Base-by-base conservation (phyloP, 2,329 filamentous ascomycete species). In the Microsporum ferrugineum region DNA sequence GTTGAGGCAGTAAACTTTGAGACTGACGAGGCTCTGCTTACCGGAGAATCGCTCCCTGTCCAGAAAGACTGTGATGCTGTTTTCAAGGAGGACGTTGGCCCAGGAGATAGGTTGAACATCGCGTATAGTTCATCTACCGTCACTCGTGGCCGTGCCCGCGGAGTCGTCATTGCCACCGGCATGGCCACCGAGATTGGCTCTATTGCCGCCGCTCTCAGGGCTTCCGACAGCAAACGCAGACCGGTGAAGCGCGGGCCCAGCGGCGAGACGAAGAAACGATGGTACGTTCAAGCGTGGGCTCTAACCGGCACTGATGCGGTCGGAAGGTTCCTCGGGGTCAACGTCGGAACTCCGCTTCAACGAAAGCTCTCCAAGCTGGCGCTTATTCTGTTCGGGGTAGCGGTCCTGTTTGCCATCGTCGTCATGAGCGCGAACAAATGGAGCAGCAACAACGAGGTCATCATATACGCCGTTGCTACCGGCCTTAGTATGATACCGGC, bases 341-440 rank as follows among this genome's bases (percentile, higher is more conserved):
- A 82, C 60, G 80, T 86, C 10, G 86, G 87, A 55, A 88, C 86
- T 8, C 87, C 86, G 2, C 77, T 89, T 17, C 85, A 88, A 71
- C 80, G 81, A 66, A 88, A 86, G 68, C 77, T 89, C 14, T 86
- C 85, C 56, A 82, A 83, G 70, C 79, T 89, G 57, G 86, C 86
- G 27, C 77, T 88, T 17, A 71, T 86, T 1, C 79, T 88, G 1
- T 88, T 89, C 68, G 79, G 77, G 34, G 80, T 87, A 58, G 86
- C 86, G 1, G 81, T 89, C 10, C 67, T 88, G 31, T 86, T 85
- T 63, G 85, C 85, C 6, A 81, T 89, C 65, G 83, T 89, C 66
- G 85, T 88, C 43, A 79, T 88, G 53, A 85, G 78, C 5, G 82
- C 85, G 60, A 88, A 87, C 71, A 66, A 78, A 0, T 84, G 83